Percentiles rank a stretch among this genome's conserved stretches.
These are phyloP conservation scores for Exophiala spinifera DNA, from an alignment of 2,329 filamentous ascomycete genomes.

Conservation along the genomic window DNA sequence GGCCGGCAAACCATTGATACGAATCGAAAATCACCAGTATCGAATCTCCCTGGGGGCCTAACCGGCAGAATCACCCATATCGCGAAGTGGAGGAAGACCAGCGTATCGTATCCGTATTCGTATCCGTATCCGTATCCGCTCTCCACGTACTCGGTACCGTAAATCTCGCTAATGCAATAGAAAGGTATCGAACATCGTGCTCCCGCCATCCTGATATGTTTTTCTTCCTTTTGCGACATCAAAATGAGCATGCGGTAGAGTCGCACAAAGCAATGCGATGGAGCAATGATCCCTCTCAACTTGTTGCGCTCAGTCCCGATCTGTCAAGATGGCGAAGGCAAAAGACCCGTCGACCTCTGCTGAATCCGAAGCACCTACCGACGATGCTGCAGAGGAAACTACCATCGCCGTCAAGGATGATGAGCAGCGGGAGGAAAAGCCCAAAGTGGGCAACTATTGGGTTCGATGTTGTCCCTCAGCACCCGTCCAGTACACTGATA, in stretches of 20 bases:
- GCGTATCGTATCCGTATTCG: slow-evolving; percentile 4
- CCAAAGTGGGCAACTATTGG: slow-evolving; percentile 30
- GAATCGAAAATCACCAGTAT: neutral
- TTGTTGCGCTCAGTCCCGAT: neutral
- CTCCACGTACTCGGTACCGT: neutral
- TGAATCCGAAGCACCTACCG: slow-evolving; percentile 4
- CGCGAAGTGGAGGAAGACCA: neutral
- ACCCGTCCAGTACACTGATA: slow-evolving; percentile 5
- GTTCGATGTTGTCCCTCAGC: slow-evolving; percentile 8
- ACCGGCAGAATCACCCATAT: neutral
- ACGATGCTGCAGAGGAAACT: slow-evolving; percentile 8
- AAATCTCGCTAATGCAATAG: neutral
- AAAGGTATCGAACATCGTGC: no score
- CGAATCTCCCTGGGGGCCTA: neutral
- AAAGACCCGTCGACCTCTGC: slow-evolving; percentile 5
- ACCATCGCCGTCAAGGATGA: slow-evolving; percentile 11
- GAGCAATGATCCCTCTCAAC: neutral
- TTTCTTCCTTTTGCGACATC: neutral
- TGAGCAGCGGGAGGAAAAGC: slow-evolving; percentile 16
- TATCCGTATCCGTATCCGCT: slow-evolving; percentile 3
- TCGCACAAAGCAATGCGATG: neutral
- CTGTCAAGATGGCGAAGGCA: slow-evolving; percentile 6
- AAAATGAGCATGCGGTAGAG: no score
- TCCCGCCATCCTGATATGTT: neutral
- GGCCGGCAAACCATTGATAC: neutral